Base-by-base conservation (phyloP, 2,329 filamentous ascomycete genomes). In the Penicillium sp. region DNA sequence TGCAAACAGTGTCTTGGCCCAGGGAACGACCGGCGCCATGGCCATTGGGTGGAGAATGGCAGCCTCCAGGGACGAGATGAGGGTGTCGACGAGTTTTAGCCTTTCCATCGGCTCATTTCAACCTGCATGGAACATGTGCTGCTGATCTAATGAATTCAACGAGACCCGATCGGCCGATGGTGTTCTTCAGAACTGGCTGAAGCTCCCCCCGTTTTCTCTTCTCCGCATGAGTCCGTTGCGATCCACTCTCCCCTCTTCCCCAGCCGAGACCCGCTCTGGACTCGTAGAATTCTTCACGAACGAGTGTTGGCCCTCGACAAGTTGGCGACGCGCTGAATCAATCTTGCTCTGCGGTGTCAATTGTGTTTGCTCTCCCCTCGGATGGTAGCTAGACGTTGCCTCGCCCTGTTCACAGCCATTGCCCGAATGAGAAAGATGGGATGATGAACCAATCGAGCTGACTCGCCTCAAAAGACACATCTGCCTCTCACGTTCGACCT, bases 171-270 rank as follows among this genome's bases (percentile, higher is more conserved):
- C 32, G 27, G 13, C 24, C 9, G 13, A 18, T 42, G 28, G 7
- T 29, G 39, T 42, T 34, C 28, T 24, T 42, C 27, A 29, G 29
- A 29, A 12, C 18, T 24, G 18, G 28, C n/a, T 33, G 28, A 9
- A 11, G 13, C 38, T 38, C 28, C 42, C 42, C 42, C 42, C 42
- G 27, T 45, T 29, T 43, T 48, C 35, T 50, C 32, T 54, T 55
- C 57, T 59, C 57, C 54, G 57, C 57, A 59, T 55, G 43, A 57
- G 53, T 45, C 39, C 47, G 29, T 32, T 51, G 46, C 45, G 54
- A 46, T 58, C 57, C 57, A 52, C 57, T 55, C 49, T 48, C 41
- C 32, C 41, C 45, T 49, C 47, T 49, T 48, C 49, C 45, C 56
- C 49, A 38, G 48, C 34, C 45, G 35, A 52, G 35, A 54, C 48